Evolutionary conservation across 2,329 filamentous ascomycete genomes (phyloP).

Genomic region (Colletotrichum sp.): DNA sequence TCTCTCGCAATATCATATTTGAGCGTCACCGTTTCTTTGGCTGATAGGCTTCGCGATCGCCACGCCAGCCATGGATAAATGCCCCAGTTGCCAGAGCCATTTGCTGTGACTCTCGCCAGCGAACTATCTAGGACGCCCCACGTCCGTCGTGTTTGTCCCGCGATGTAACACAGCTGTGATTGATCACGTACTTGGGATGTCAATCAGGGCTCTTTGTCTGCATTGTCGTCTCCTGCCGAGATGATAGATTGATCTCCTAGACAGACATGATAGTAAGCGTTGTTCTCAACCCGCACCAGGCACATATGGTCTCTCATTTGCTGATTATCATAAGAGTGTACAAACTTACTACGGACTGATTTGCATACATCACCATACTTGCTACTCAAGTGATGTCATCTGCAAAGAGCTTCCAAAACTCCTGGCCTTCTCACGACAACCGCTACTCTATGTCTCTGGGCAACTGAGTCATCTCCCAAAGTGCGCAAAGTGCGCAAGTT

Average conservation of each 20-base stretch:
- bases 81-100: no score
- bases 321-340: not conserved
- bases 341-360: not conserved
- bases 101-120: no score
- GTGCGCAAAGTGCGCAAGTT: not conserved
- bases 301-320: not conserved
- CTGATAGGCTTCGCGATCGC: no score
- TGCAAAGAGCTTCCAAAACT: not conserved
- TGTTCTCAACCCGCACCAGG: not conserved
- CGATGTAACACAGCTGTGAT: not conserved
- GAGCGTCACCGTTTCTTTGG: no score
- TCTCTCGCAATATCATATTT: no score
- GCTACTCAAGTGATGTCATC: not conserved
- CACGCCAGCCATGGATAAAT: no score
- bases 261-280: not conserved
- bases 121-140: not conserved
- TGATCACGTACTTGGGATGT: not conserved
- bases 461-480: not conserved
- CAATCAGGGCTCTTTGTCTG: not conserved
- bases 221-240: not conserved
- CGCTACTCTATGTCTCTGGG: not conserved
- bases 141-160: not conserved
- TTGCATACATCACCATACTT: not conserved
- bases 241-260: not conserved
- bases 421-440: not conserved